Evolutionary conservation across 306 rosid genomes (phyloP), one percentile per base, ranked within the genome.

Genomic region (Arachis stenosperma): DNA sequence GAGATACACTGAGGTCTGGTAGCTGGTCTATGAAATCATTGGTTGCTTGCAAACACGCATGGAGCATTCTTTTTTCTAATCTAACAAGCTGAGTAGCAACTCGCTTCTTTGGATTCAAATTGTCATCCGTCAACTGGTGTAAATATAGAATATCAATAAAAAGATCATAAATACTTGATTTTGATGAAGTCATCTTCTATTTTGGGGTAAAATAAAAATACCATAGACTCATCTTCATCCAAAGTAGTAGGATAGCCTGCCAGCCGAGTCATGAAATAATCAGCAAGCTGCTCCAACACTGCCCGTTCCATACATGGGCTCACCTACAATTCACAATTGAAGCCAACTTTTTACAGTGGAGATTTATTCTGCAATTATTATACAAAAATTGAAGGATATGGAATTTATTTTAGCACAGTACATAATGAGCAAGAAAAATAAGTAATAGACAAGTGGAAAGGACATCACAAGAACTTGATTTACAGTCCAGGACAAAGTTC

Each of bases 301-400:
- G 97, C 99, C 63, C 88, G 81, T 81, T 94, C 99, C 99, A 88
- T 89, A 81, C 99, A 94, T 42, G 96, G 91, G 78, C 99, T 91
- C 76, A 83, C 87, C 99, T 94, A 71, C 37, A 74, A 81, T 50
- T 60, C 61, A 57, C 33, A 80, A 76, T 36, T 64, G 42, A 53
- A 61, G 61, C 71, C 65, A 63, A 71, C 56, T 40, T 37, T 58
- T 70, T 61, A 80, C 47, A 66, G 37, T 48, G 51, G 42, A 67
- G 52, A 75, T 56, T 36, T 62, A 77, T 53, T 77, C 75, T 29
- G 30, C 15, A 57, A 27, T 75, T 46, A 51, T 56, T 52, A 65
- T 22, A 36, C 22, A 29, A 6, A 62, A 46, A 56, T 61, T 42
- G 46, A 42, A 43, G 27, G 41, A 55, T 74, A 54, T 12, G 36